Conservation (phyloP, 495 filamentous ascomycete species). For the Lasiosphaeria miniovina region DNA sequence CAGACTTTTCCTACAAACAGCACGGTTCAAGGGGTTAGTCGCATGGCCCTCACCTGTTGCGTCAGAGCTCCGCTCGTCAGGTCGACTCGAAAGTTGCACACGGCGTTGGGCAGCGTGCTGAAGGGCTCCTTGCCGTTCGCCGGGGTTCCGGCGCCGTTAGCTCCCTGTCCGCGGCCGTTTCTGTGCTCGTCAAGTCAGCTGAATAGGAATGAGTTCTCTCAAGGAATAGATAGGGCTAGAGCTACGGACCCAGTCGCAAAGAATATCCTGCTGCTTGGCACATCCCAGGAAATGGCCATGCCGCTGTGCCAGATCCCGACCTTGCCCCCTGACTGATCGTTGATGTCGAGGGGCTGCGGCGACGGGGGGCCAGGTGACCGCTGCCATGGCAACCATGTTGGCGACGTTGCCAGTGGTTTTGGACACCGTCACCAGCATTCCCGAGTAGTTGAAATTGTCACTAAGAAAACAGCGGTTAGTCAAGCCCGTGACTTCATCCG, state of each 20-base stretch:
- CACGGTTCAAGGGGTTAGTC: no score
- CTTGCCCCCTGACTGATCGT: conserved; percentile 28
- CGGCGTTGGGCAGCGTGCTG: conserved; percentile 36
- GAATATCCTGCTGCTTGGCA: conserved; percentile 29
- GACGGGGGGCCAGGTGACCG: conserved; percentile 21
- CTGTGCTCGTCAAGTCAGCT: not conserved
- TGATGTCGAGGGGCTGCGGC: conserved; percentile 24
- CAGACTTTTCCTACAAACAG: no score
- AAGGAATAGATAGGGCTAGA: not conserved
- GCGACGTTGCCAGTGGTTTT: conserved; percentile 21
- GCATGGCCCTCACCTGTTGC: conserved; percentile 1
- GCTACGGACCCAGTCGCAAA: conserved; percentile 34
- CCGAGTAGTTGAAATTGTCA: conserved; percentile 47
- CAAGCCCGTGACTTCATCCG: no score
- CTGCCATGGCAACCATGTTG: conserved; percentile 15
- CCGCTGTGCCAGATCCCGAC: conserved; percentile 45
- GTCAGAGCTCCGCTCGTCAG: conserved; percentile 28
- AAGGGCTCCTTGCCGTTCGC: conserved; percentile 32
- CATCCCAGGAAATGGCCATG: conserved; percentile 37
- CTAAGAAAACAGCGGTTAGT: not conserved
- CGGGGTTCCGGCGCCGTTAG: conserved; percentile 25
- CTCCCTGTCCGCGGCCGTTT: conserved; percentile 37
- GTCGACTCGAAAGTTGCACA: conserved; percentile 30
- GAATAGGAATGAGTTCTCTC: not conserved
- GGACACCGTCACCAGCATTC: conserved; percentile 35